Evolutionary conservation across 345 rosid genomes (phyloP), one percentile per base, ranked within the genome.

Genomic region (Ceriops zippeliana): DNA sequence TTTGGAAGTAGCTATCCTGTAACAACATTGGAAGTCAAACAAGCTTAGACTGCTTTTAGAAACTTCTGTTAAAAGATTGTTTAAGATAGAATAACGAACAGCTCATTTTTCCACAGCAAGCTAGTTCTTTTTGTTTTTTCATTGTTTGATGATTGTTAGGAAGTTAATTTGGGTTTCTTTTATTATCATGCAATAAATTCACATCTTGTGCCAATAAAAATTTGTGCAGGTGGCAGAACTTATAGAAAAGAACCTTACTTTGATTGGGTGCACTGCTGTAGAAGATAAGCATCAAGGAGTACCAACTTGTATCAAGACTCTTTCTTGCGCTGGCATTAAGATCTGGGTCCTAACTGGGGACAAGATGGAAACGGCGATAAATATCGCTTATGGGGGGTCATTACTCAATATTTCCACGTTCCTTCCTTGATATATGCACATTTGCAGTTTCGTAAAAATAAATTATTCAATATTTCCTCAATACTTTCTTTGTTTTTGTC

Each of bases 251-350:
- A 90, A 96, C 73, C 96, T 96, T 68, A 70, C 72, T 79, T 81
- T 96, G 86, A 96, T 96, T 66, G 99, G 99, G 52, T 75, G 83
- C 74, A 96, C 99, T 74, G 99, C 99, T 31, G 92, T 96, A 82
- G 99, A 96, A 85, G 99, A 96, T 81, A 96, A 96, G 75, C 99
- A 92, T 81, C 99, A 96, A 79, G 99, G 98, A 70, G 99, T 96
- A 49, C 99, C 99, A 52, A 73, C 68, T 77, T 96, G 99, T 78
- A 96, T 96, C 71, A 91, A 96, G 79, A 92, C 97, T 77, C 96
- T 96, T 82, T 80, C 96, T 51, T 89, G 83, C 82, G 99, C 99
- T 80, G 99, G 99, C 78, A 96, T 96, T 72, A 96, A 96, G 84
- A 90, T 96, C 72, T 96, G 99, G 99, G 86, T 96, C 74, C 79